A percentile compares a stretch with the other conserved stretches of the same genome.
These are phyloP conservation scores for Phaeosphaeria sp. DNA, from an alignment of 2,329 filamentous ascomycete species.

Conservation along the genomic window DNA sequence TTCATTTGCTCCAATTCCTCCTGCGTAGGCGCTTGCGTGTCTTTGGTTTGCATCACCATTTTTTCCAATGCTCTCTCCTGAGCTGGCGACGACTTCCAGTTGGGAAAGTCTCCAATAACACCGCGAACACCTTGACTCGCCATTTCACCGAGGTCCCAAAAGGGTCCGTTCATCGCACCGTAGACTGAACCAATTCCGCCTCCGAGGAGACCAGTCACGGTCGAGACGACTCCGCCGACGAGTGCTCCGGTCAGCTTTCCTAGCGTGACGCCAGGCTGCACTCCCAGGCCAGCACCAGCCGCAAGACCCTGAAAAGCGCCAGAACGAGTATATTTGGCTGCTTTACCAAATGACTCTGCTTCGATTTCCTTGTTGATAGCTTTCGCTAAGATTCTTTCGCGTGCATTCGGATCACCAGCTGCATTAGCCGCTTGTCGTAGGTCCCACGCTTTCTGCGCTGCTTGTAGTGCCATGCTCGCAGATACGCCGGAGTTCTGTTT, in stretches of 20 bases:
- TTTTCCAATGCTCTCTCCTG: conserved; percentile 47
- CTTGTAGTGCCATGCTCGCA: conserved; percentile 46
- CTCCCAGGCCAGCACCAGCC: conserved; percentile 48
- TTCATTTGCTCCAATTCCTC: conserved; percentile 47
- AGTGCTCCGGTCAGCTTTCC: conserved; percentile 46
- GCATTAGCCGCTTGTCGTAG: conserved; percentile 49
- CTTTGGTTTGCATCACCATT: conserved; percentile 46
- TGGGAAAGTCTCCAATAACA: conserved; percentile 44
- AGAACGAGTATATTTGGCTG: conserved; percentile 49
- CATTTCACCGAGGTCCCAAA: conserved; percentile 47
- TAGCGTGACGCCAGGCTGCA: conserved; percentile 43
- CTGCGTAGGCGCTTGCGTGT: conserved; percentile 39
- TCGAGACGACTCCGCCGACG: conserved; percentile 42
- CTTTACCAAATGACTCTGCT: conserved; percentile 51
- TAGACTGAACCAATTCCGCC: conserved; percentile 45
- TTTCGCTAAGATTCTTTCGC: conserved; percentile 49
- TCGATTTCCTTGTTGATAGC: conserved; percentile 52
- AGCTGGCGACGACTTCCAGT: conserved; percentile 42
- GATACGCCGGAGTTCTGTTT: conserved; percentile 49
- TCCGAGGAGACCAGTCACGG: conserved; percentile 44
- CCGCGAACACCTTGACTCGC: conserved; percentile 43
- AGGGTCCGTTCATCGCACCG: conserved; percentile 45
- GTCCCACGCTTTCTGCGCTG: conserved; percentile 48
- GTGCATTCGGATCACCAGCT: conserved; percentile 47
- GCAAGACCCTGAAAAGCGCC: conserved; percentile 50